Conservation (phyloP, 805 yeast genomes). For the Candida ascalaphidarum region DNA sequence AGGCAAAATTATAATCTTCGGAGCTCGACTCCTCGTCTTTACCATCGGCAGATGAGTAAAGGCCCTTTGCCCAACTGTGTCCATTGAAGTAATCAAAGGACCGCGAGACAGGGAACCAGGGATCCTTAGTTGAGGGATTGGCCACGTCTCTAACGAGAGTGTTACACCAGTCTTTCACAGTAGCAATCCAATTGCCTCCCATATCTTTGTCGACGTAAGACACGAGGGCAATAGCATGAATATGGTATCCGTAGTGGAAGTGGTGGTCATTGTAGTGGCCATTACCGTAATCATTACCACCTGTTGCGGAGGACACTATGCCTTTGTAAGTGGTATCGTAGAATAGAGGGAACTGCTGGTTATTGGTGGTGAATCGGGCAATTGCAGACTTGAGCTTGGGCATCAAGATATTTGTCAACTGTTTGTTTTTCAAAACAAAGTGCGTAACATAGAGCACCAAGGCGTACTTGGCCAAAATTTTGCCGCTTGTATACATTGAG, state of each 20-base stretch:
- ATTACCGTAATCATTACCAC: slow-evolving; percentile 18
- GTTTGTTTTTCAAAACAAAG: slow-evolving; percentile 12
- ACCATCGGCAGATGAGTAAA: slow-evolving; percentile 56
- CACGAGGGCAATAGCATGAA: slow-evolving; percentile 17
- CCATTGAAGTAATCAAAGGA: slow-evolving; percentile 67
- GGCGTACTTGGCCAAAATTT: slow-evolving; percentile 15
- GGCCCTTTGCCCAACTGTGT: slow-evolving; percentile 70
- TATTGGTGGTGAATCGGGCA: slow-evolving; percentile 8
- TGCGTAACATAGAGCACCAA: slow-evolving; percentile 10
- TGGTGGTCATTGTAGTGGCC: slow-evolving; percentile 25
- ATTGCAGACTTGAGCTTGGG: slow-evolving; percentile 10
- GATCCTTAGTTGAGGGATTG: slow-evolving; percentile 46
- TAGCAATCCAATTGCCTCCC: slow-evolving; percentile 45
- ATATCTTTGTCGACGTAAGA: slow-evolving; percentile 12
- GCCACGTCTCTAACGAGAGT: slow-evolving; percentile 58
- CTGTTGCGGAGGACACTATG: slow-evolving; percentile 14
- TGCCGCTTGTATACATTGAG: slow-evolving; percentile 18
- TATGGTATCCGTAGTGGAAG: slow-evolving; percentile 21
- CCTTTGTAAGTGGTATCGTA: slow-evolving; percentile 22
- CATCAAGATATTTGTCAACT: slow-evolving; percentile 7
- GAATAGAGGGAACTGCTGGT: slow-evolving; percentile 14
- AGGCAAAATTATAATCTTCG: slow-evolving; percentile 64
- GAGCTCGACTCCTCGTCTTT: slow-evolving; percentile 65
- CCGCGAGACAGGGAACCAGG: slow-evolving; percentile 55
- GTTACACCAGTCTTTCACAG: slow-evolving; percentile 50